Base-by-base conservation (phyloP, 1,284 basidiomycete genomes). In the Waitea zeae region DNA sequence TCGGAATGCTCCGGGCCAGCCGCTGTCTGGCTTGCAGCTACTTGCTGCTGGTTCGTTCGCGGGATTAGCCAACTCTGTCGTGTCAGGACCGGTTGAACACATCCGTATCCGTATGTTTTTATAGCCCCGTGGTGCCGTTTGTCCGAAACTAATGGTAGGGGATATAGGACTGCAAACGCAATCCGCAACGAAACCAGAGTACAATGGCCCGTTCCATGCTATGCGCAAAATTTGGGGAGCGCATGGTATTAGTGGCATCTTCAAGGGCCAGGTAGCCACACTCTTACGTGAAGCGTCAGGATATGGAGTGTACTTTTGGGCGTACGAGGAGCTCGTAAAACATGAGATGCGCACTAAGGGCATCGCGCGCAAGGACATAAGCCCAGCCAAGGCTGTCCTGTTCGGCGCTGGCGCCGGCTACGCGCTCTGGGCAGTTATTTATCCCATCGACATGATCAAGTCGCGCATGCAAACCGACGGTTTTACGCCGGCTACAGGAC, bases 21-120 rank as follows among this genome's bases (percentile, higher is more conserved):
- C n/a, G n/a, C n/a, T 54, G 57, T 4, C 63, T 90, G 12, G 63
- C 59, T 30, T 59, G 62, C 26, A 53, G 52, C 7, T 89, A 96
- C 54, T 63, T 93, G 13, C 73, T 88, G 44, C 47, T 64, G 1
- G 68, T 88, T 3, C 92, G 92, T 42, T 72, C 19, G 92, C 90
- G 17, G 92, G 93, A 22, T 54, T 96, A 15, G 81, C 88, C 12
- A 98, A 97, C 52, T 80, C 83, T 30, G 66, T 92, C 37, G 86
- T 96, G 13, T 92, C 90, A 0, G 88, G 89, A 2, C 93, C 93
- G 2, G 89, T 98, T 11, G 93, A 98, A 55, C 90, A 97, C 51
- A 89, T 97, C 47, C 83, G 93, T 63, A 97, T 97, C 47, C 81
- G 92, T 80, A 45, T 50, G 83, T 66, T 40, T 33, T 12, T 28